Evolutionary conservation across 2,329 filamentous ascomycete genomes (phyloP), one percentile per base, ranked within the genome.

Genomic region (Lanzia echinophila): DNA sequence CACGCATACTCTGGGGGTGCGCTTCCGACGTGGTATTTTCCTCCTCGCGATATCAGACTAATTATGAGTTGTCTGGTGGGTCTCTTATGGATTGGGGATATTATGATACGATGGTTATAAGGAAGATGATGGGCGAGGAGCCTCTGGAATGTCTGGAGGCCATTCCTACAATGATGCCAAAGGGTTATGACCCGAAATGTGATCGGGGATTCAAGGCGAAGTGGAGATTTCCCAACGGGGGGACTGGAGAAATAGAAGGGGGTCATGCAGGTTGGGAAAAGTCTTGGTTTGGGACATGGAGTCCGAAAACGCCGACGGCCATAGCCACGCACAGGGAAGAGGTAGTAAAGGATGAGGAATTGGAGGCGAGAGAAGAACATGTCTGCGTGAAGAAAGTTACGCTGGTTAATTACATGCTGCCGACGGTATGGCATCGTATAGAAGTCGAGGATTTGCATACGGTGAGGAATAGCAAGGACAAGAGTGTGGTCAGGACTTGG

Each of bases 311-410:
- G 58, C 68, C 59, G 39, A 56, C 17, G 31, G 51, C 48, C 6
- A 46, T 45, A 39, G 62, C 58, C 6, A 61, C 77, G 75, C 61
- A 84, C 75, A 17, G 75, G 74, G 53, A 76, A 70, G 42, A 71
- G 62, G 22, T 74, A 71, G 54, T 79, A 71, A 57, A 82, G 70
- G 55, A 70, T 68, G 15, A 83, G 65, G 12, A 74, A 74, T 56
- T 78, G 71, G 6, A 73, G 65, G 49, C 47, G 13, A 55, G 47
- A 17, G 46, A 58, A 17, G 58, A 62, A 41, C 58, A 64, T 52
- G 50, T 56, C 3, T 19, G 61, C 13, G 45, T 54, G 13, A 56
- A 57, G 54, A 59, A 44, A 11, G 58, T 64, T 3, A 57, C 52
- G n/a, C 41, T 61, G 44, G 60, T 44, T 50, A 60, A 61, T 45